phyloP scores from a whole-genome alignment of 2,329 filamentous ascomycete species.

The Xylariomycetidae sp. region DNA sequence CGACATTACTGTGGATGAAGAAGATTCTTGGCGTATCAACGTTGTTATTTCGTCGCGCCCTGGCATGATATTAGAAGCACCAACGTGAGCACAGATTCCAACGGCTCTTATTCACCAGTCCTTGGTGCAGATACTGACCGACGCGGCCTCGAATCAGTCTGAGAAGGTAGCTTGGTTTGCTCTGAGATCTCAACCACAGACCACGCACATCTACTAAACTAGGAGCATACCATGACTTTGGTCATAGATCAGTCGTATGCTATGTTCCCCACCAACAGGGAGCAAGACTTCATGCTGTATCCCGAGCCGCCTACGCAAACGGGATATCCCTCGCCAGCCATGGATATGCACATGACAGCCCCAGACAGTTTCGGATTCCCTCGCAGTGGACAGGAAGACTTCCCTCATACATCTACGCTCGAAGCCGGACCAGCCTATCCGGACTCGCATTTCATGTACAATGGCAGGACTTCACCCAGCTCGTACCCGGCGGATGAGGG shows the following conservation, averaged over 20 bases:
- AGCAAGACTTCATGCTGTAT: conserved; percentile 29
- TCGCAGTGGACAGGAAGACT: conserved; percentile 33
- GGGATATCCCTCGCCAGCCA: conserved; percentile 25
- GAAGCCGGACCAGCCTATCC: conserved; percentile 42
- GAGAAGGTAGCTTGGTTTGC: too few relatives aligned
- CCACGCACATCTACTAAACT: too few relatives aligned
- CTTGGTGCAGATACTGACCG: too few relatives aligned
- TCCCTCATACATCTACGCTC: conserved; percentile 39
- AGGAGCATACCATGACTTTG: too few relatives aligned
- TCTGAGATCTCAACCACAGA: too few relatives aligned
- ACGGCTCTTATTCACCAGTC: too few relatives aligned
- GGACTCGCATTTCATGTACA: conserved; percentile 42
- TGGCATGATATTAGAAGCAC: too few relatives aligned
- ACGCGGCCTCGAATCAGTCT: too few relatives aligned
- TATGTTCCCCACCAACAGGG: conserved; percentile 25
- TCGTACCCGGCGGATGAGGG: conserved; percentile 47
- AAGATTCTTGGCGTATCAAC: too few relatives aligned
- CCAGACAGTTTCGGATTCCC: conserved; percentile 42
- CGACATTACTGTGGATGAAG: too few relatives aligned
- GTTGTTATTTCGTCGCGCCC: too few relatives aligned
- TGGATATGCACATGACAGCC: conserved; percentile 45
- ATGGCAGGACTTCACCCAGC: conserved; percentile 42
- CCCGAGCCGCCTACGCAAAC: conserved; percentile 22
- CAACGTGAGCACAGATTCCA: too few relatives aligned
- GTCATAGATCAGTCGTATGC: conserved; percentile 25